Conservation (phyloP, 176 grass and related monocot species). For the Calamus simplicifolius region DNA sequence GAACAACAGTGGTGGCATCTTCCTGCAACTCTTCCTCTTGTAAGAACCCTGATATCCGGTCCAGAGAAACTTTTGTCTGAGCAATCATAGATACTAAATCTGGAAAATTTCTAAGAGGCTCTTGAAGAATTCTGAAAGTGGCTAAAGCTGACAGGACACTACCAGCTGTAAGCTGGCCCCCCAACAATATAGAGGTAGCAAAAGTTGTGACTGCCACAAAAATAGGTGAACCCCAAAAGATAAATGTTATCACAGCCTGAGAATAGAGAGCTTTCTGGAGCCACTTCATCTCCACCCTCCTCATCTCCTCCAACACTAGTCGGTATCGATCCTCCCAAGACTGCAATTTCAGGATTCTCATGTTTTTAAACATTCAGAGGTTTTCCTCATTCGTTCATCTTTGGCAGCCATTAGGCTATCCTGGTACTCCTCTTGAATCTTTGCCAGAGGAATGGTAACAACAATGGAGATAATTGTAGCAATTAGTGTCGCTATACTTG, state of each 20-base stretch:
- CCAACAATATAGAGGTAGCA: conserved; percentile 82
- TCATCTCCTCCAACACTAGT: conserved; percentile 77
- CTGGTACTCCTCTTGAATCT: conserved; percentile 91
- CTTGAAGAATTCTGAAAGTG: conserved; percentile 98
- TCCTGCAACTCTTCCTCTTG: conserved; percentile 74
- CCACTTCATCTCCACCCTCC: conserved; percentile 79
- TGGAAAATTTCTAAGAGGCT: conserved; percentile 89
- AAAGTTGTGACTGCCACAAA: conserved; percentile 88
- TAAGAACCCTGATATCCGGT: conserved; percentile 63
- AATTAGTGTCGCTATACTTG: conserved; percentile 56
- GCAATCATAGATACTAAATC: conserved; percentile 96
- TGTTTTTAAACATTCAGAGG: conserved; percentile 82
- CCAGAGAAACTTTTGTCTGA: conserved; percentile 91
- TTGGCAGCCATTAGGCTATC: conserved; percentile 88
- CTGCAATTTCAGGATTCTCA: conserved; percentile 89
- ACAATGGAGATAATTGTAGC: conserved; percentile 70
- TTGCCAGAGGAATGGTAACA: conserved; percentile 78
- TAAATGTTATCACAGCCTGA: conserved; percentile 86
- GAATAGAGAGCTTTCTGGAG: conserved; percentile 75
- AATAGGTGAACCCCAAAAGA: conserved; percentile 98
- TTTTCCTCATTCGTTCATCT: conserved; percentile 97
- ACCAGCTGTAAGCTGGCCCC: conserved; percentile 78
- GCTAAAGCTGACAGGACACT: conserved; percentile 91
- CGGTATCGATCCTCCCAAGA: conserved; percentile 90
- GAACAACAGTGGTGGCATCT: conserved; percentile 66